Conservation (phyloP, 2,329 filamentous ascomycete genomes). For the Penicillium rolfsii region DNA sequence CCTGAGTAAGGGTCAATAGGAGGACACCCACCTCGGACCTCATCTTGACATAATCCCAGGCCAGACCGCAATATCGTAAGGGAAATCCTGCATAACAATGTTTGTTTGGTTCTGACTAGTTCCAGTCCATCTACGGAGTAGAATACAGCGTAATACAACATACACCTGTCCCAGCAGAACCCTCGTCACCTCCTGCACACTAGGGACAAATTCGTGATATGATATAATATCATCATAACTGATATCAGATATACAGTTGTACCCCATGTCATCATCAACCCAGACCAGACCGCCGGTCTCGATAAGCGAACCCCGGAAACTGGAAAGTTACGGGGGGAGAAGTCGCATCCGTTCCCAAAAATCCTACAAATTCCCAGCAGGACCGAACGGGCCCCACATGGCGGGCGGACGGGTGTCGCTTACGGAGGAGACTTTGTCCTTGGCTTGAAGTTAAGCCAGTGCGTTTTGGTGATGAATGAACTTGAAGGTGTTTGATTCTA, state of each 20-base stretch:
- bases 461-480: background rate
- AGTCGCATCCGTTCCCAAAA: constrained; percentile 12
- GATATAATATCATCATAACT: no score
- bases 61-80: background rate
- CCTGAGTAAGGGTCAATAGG: background rate
- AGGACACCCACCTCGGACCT: background rate
- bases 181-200: background rate
- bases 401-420: background rate
- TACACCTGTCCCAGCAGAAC: background rate
- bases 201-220: background rate
- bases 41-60: background rate
- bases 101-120: background rate
- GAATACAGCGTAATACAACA: background rate
- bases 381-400: constrained; percentile 16
- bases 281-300: constrained; percentile 19
- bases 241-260: no score
- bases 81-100: background rate
- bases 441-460: background rate
- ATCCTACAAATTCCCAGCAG: background rate
- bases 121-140: background rate
- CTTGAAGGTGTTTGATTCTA: background rate
- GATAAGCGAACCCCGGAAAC: constrained; percentile 25
- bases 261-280: background rate
- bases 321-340: constrained; percentile 30
- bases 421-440: background rate